Evolutionary conservation across 306 rosid genomes (phyloP).

Genomic region (Corylus avellana): DNA sequence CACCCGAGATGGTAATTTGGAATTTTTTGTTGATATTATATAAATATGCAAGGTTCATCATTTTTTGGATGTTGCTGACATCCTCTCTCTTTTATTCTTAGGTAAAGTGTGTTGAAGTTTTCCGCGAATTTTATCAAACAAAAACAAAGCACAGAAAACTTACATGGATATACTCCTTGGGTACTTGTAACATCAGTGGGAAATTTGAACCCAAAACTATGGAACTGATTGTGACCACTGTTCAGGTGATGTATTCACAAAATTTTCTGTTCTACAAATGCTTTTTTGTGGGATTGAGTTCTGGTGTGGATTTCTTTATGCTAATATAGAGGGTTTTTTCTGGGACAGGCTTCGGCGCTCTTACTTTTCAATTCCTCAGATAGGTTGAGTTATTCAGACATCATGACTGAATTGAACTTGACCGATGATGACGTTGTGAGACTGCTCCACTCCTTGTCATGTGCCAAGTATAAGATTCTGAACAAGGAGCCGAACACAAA

Average conservation of each 20-base stretch:
- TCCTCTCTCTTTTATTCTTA: constrained; percentile 20
- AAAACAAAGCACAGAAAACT: constrained; percentile 75
- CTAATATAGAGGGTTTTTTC: neutral
- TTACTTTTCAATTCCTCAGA: constrained; percentile 79
- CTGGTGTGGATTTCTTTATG: neutral
- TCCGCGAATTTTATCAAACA: constrained; percentile 65
- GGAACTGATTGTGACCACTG: constrained; percentile 79
- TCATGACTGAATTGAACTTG: constrained; percentile 80
- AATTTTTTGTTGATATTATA: constrained; percentile 8
- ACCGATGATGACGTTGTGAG: constrained; percentile 62
- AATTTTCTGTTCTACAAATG: neutral
- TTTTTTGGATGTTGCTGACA: neutral
- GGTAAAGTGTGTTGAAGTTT: constrained; percentile 87
- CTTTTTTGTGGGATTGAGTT: neutral
- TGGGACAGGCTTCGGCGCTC: constrained; percentile 72
- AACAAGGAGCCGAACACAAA: constrained; percentile 65
- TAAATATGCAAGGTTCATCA: neutral
- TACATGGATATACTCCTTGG: constrained; percentile 85
- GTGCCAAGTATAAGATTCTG: constrained; percentile 81
- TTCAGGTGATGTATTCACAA: constrained; percentile 46
- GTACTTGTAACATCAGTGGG: constrained; percentile 71
- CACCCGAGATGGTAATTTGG: constrained; percentile 74
- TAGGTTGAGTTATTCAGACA: constrained; percentile 72
- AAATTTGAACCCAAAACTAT: constrained; percentile 69
- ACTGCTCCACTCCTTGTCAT: constrained; percentile 78